A percentile compares a stretch with the other conserved stretches of the same genome.
phyloP scores from a whole-genome alignment of 2,329 filamentous ascomycete genomes.

The Neofusicoccum umdonicola region DNA sequence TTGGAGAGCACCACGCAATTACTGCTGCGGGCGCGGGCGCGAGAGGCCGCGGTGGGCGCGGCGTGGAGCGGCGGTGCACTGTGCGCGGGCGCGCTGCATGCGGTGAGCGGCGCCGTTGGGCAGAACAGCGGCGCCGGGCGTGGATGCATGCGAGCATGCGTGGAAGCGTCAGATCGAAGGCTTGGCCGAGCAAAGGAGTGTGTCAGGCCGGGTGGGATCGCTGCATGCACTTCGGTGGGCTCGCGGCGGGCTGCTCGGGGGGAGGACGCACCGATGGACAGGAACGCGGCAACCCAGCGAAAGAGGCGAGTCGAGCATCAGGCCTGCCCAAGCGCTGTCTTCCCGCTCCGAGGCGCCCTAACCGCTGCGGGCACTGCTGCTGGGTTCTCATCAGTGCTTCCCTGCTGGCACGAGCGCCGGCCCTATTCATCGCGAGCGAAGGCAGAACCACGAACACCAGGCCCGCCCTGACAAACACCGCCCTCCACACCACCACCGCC shows the following conservation, averaged over 20 bases:
- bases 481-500: background rate
- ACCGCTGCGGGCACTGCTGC: background rate
- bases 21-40: background rate
- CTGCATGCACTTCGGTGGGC: background rate
- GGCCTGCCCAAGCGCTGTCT: slow-evolving; percentile 2
- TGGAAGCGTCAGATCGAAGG: slow-evolving; percentile 14
- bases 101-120: slow-evolving; percentile 13
- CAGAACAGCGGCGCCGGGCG: background rate
- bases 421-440: slow-evolving; percentile 13
- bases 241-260: background rate
- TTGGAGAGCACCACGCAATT: background rate
- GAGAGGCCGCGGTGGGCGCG: background rate
- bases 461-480: slow-evolving; percentile 13
- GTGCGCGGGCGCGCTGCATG: slow-evolving; percentile 3
- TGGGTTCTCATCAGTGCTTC: background rate
- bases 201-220: background rate
- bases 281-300: background rate
- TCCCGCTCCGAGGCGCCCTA: slow-evolving; percentile 11
- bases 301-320: background rate
- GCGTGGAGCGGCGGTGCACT: background rate
- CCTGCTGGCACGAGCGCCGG: slow-evolving; percentile 11
- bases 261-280: background rate
- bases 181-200: slow-evolving; percentile 1
- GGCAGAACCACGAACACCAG: slow-evolving; percentile 12
- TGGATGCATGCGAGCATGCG: slow-evolving; percentile 6